Evolutionary conservation across 169 alveolate genomes (phyloP).

Genomic region (Plasmodium relictum): DNA sequence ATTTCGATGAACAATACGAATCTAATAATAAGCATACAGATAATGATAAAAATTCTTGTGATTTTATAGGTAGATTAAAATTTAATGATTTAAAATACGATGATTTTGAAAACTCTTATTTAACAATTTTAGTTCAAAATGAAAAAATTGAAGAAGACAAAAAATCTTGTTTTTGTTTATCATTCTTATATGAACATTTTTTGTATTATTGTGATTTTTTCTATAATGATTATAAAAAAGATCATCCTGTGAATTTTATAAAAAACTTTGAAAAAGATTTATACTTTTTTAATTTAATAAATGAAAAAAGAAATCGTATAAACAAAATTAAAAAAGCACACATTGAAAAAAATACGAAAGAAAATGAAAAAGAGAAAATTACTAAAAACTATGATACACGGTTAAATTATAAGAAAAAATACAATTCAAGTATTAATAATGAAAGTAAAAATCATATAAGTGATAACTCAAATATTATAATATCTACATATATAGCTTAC

Average conservation of each 20-base stretch:
- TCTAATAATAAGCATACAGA: not conserved
- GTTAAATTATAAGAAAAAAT: no score
- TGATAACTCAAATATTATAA: not conserved
- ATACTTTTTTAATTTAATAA: not conserved
- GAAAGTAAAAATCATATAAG: not conserved
- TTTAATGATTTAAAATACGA: not conserved
- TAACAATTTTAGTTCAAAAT: constrained; percentile 11
- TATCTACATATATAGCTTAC: constrained; percentile 22
- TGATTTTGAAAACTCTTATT: constrained; percentile 18
- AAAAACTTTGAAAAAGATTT: constrained; percentile 30
- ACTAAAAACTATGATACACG: not conserved
- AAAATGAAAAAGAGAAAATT: not conserved
- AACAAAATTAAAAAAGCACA: constrained; percentile 6
- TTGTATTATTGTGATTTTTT: constrained; percentile 17
- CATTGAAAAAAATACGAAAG: not conserved
- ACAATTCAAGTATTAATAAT: not conserved
- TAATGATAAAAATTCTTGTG: not conserved
- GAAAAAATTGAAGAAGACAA: constrained; percentile 15
- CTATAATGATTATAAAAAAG: not conserved
- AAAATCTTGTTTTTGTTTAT: constrained; percentile 16
- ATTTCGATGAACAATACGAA: constrained; percentile 4
- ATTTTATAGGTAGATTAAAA: not conserved
- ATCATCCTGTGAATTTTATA: not conserved
- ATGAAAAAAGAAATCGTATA: not conserved
- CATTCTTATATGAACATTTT: constrained; percentile 11